phyloP scores from a whole-genome alignment of 2,329 filamentous ascomycete genomes.

The Calycina herbarum region DNA sequence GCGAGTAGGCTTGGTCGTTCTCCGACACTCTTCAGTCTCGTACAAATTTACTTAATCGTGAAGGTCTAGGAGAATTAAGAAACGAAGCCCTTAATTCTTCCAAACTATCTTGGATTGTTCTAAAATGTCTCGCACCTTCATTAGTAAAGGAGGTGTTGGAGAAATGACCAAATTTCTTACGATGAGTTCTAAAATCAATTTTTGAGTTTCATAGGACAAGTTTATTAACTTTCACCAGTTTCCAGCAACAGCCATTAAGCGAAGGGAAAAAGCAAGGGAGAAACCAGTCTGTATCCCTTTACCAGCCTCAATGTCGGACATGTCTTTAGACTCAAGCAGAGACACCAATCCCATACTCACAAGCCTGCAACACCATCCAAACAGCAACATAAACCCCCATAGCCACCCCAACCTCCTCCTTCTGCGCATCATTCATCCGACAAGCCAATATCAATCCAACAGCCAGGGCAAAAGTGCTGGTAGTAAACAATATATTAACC shows the following conservation, averaged over 20 bases:
- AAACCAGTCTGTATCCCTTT: neutral
- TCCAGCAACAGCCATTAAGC: neutral
- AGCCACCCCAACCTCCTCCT: slow-evolving; percentile 6
- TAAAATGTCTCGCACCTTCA: too few species aligned
- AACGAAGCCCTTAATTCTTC: too few species aligned
- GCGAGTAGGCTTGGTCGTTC: too few species aligned
- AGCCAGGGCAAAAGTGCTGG: slow-evolving; percentile 10
- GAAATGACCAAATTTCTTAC: too few species aligned
- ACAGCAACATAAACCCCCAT: slow-evolving; percentile 8
- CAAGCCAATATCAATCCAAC: slow-evolving; percentile 11
- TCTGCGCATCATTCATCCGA: slow-evolving; percentile 3
- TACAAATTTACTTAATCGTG: too few species aligned
- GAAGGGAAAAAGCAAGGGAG: neutral
- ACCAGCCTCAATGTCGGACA: neutral
- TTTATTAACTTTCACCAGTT: too few species aligned
- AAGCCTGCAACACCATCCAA: slow-evolving; percentile 9
- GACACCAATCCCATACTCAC: slow-evolving; percentile 4
- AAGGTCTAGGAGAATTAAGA: too few species aligned
- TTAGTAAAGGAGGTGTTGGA: too few species aligned
- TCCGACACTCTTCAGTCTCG: too few species aligned
- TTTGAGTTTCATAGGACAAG: too few species aligned
- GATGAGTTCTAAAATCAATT: too few species aligned
- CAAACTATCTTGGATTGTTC: too few species aligned
- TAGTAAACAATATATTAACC: slow-evolving; percentile 6
- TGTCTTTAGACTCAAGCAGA: neutral